A percentile compares a stretch with the other conserved stretches of the same genome.
phyloP scores from a whole-genome alignment of 192 early-diverging fungal genomes.

The Helicostylum pulchrum region DNA sequence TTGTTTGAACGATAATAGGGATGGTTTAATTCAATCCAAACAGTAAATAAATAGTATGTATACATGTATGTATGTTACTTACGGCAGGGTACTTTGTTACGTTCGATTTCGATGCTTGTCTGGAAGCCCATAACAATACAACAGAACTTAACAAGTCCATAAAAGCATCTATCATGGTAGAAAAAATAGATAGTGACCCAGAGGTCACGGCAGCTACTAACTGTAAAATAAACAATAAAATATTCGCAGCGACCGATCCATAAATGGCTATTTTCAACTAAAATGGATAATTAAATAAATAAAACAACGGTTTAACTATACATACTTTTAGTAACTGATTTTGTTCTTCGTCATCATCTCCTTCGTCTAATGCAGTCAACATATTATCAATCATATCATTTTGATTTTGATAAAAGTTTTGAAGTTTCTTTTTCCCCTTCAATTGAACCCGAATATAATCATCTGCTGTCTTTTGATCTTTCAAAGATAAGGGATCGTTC shows the following conservation, averaged over 20 bases:
- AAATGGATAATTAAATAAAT: not conserved
- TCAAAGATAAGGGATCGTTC: slow-evolving; percentile 41
- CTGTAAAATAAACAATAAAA: slow-evolving; percentile 64
- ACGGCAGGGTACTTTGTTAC: slow-evolving; percentile 70
- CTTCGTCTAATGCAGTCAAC: slow-evolving; percentile 48
- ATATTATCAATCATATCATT: slow-evolving; percentile 80
- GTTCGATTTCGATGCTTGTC: slow-evolving; percentile 57
- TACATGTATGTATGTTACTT: slow-evolving; percentile 11
- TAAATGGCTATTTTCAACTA: slow-evolving; percentile 67
- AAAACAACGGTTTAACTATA: no score
- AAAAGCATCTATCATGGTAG: slow-evolving; percentile 76
- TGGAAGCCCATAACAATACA: slow-evolving; percentile 59
- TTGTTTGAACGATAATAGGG: no score
- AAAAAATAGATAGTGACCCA: slow-evolving; percentile 71
- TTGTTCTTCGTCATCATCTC: slow-evolving; percentile 39
- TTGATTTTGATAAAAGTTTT: slow-evolving; percentile 74
- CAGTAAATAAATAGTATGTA: not conserved
- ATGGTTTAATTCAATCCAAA: no score
- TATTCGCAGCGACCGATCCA: slow-evolving; percentile 64
- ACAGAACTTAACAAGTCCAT: slow-evolving; percentile 75
- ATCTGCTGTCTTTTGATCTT: slow-evolving; percentile 42
- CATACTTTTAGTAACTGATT: slow-evolving; percentile 39
- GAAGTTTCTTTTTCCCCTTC: slow-evolving; percentile 48
- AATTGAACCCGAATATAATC: slow-evolving; percentile 46
- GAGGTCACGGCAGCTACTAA: slow-evolving; percentile 72